A percentile compares a stretch with the other conserved stretches of the same genome.
Evolutionary conservation across 1,284 basidiomycete species (phyloP).

Genomic region (Cystobasidium pallidum): DNA sequence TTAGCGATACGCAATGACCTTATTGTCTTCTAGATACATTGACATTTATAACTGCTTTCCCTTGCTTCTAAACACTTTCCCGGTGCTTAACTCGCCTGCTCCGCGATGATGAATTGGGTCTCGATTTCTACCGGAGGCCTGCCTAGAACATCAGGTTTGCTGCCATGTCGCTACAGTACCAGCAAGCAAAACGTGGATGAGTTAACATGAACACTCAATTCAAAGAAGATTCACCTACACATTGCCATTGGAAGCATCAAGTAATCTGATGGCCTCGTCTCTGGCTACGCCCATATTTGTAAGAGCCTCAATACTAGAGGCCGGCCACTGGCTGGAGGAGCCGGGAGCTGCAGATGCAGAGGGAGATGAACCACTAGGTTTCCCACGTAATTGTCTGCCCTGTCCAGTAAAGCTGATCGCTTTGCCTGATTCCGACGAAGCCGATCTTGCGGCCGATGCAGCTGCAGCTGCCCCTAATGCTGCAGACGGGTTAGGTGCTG

Average conservation of each 20-base stretch:
- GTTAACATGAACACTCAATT: too few species aligned
- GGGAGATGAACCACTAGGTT: background rate
- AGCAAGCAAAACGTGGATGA: background rate
- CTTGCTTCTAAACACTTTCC: background rate
- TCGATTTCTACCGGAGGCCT: background rate
- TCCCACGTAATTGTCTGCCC: constrained; percentile 4
- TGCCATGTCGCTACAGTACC: constrained; percentile 30
- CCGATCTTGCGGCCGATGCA: constrained; percentile 22
- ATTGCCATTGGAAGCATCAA: constrained; percentile 81
- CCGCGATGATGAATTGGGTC: background rate
- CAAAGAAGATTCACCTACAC: constrained; percentile 8
- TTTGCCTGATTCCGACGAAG: background rate
- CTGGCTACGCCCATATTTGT: constrained; percentile 74
- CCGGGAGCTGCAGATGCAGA: constrained; percentile 27
- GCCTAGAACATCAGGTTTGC: constrained; percentile 40
- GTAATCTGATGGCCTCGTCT: constrained; percentile 72
- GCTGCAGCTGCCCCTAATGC: constrained; percentile 52
- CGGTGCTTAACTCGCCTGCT: background rate
- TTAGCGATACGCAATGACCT: background rate
- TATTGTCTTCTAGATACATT: constrained; percentile 6
- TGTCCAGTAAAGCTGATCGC: background rate
- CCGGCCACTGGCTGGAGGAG: constrained; percentile 49
- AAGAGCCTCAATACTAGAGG: constrained; percentile 57
- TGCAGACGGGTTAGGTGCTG: constrained; percentile 47
- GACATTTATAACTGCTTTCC: background rate